Conservation (phyloP, 129 eudicot species). For the Artemisia argyi region DNA sequence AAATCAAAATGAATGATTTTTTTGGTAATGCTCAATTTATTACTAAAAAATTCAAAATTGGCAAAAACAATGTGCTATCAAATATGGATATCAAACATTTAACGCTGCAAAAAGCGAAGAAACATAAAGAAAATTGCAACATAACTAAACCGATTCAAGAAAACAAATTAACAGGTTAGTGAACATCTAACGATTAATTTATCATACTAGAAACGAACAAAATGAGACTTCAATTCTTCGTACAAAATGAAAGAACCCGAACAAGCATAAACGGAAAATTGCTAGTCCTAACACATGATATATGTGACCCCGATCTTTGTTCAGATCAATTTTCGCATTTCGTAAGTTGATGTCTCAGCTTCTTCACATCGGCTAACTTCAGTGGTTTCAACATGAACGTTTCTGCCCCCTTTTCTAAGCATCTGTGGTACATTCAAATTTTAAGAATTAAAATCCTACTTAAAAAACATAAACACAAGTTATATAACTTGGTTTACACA, state of each 20-base stretch:
- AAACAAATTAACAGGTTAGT: conserved; percentile 5
- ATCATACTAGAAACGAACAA: background rate
- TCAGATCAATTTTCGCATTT: conserved; percentile 25
- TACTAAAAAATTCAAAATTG: too few species aligned
- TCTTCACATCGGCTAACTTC: conserved; percentile 62
- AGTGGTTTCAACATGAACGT: conserved; percentile 83
- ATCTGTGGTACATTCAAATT: conserved; percentile 39
- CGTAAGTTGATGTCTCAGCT: conserved; percentile 54
- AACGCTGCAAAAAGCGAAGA: too few species aligned
- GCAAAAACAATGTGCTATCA: too few species aligned
- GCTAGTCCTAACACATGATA: too few species aligned
- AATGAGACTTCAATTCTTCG: background rate
- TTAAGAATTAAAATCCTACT: too few species aligned
- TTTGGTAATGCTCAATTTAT: too few species aligned
- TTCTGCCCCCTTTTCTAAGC: conserved; percentile 81
- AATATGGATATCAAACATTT: too few species aligned
- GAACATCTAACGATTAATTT: background rate
- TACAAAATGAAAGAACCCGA: background rate
- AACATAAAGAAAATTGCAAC: too few species aligned
- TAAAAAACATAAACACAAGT: too few species aligned
- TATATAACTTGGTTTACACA: too few species aligned
- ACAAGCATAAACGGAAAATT: background rate
- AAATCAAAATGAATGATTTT: too few species aligned
- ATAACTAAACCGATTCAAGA: background rate
- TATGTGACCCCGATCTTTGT: background rate